Percentiles rank a stretch among this genome's conserved stretches.
These are phyloP conservation scores for Trichophyton equinum DNA, from an alignment of 2,329 filamentous ascomycete genomes.

Conservation along the genomic window DNA sequence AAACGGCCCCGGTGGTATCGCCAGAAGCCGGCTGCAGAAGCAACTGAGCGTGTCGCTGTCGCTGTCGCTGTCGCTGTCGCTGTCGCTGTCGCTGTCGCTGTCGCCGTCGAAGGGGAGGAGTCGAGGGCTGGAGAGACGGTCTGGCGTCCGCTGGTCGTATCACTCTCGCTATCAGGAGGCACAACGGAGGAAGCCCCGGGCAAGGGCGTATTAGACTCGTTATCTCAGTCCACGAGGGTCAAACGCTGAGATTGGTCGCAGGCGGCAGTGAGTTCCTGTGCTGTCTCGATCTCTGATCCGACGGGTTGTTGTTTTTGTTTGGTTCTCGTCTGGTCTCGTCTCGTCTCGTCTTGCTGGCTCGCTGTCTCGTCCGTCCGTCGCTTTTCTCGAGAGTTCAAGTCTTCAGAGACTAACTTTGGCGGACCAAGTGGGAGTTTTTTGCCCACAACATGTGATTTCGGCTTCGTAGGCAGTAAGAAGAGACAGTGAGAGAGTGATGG, in stretches of 20 bases:
- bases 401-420: too few species aligned
- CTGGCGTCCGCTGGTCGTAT: not conserved
- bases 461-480: not conserved
- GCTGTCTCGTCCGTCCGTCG: too few species aligned
- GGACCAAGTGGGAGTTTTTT: not conserved
- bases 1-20: too few species aligned
- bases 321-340: too few species aligned
- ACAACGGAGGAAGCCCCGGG: not conserved
- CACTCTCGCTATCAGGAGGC: not conserved
- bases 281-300: too few species aligned
- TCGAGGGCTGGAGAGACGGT: not conserved
- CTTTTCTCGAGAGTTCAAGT: too few species aligned
- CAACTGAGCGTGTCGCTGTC: too few species aligned
- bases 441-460: not conserved
- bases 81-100: not conserved
- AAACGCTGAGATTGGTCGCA: not conserved
- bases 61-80: not conserved
- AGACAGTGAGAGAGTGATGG: too few species aligned
- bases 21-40: too few species aligned
- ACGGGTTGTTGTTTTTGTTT: too few species aligned
- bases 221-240: not conserved
- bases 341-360: too few species aligned
- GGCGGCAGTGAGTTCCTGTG: not conserved
- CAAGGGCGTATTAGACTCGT: too few species aligned
- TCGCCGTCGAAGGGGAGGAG: not conserved